These are phyloP conservation scores for Rhipidocladum racemiflorum DNA, from an alignment of 176 grass and related monocot species.

Conservation along the genomic window DNA sequence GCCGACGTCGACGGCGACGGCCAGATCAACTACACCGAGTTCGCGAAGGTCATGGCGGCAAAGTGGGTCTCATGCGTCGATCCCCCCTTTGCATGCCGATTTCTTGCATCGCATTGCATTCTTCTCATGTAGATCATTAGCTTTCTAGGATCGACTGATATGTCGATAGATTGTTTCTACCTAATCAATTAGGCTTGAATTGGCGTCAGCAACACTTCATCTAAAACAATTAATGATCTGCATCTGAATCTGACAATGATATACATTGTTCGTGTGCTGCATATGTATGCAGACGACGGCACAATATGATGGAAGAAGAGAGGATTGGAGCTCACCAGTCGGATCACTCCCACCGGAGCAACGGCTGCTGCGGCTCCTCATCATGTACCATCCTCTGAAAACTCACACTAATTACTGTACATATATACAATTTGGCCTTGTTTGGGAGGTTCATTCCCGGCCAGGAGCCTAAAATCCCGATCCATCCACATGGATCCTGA, in stretches of 20 bases:
- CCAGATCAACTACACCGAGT: conserved; percentile 64
- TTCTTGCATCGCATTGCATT: too few relatives aligned
- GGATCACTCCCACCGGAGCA: neutral
- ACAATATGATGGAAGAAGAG: conserved; percentile 29
- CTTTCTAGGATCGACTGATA: too few relatives aligned
- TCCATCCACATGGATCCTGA: too few relatives aligned
- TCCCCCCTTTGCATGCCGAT: too few relatives aligned
- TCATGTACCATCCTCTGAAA: conserved; percentile 58
- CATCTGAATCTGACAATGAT: neutral
- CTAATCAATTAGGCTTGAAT: neutral
- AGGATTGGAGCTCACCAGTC: neutral
- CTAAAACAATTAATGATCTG: neutral
- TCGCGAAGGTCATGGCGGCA: neutral
- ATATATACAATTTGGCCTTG: neutral
- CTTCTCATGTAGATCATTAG: too few relatives aligned
- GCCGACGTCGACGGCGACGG: conserved; percentile 69
- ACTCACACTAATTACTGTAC: neutral
- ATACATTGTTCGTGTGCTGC: neutral
- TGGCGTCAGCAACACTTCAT: neutral
- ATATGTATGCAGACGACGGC: conserved; percentile 34
- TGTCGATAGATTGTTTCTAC: too few relatives aligned
- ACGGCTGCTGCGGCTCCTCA: neutral
- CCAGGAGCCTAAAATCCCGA: too few relatives aligned
- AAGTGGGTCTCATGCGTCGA: neutral
- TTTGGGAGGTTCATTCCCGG: too few relatives aligned